Base-by-base conservation (phyloP, 768 basidiomycete species). In the Mycena rebaudengoi region DNA sequence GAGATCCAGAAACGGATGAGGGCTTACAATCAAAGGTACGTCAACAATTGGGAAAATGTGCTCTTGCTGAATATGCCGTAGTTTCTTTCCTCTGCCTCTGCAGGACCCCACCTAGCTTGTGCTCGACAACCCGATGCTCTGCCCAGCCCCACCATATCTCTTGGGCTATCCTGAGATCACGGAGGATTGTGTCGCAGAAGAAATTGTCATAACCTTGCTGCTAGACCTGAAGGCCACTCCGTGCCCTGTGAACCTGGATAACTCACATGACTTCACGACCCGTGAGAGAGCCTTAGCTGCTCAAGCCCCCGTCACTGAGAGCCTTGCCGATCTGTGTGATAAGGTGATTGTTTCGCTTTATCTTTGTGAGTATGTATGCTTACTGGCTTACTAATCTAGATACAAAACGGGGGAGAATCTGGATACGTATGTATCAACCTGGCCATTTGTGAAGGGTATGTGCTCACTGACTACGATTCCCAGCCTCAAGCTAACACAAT, bases 381-480 rank as follows among this genome's bases (percentile, higher is more conserved):
- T 18, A 7, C 13, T 29, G 10, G 8, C 46, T 28, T n/a, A 5
- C 10, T 3, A 10, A n/a, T n/a, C n/a, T n/a, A n/a, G n/a, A n/a
- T n/a, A n/a, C n/a, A n/a, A n/a, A n/a, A n/a, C 7, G 18, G 29
- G 18, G 10, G n/a, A 14, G 7, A 23, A 18, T 28, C 44, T 5
- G 12, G 6, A n/a, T 57, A 57, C 20, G 5, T 57, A 2, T 33
- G 30, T 11, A 26, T 57, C 4, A 30, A 41, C 1, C 14, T 30
- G n/a, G n/a, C n/a, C n/a, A 57, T 57, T 7, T 23, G 30, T 21
- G 44, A 46, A 8, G 55, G 55, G 55, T 57, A 28, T 8, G 55
- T 16, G 3, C 12, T 33, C 5, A 45, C n/a, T 45, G 6, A 50
- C 16, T 33, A 4, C n/a, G n/a, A n/a, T n/a, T n/a, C n/a, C n/a